Percentiles rank a stretch among this genome's conserved stretches.
Evolutionary conservation across 495 filamentous ascomycete species (phyloP).

Genomic region (Trichoderma asperelloides): DNA sequence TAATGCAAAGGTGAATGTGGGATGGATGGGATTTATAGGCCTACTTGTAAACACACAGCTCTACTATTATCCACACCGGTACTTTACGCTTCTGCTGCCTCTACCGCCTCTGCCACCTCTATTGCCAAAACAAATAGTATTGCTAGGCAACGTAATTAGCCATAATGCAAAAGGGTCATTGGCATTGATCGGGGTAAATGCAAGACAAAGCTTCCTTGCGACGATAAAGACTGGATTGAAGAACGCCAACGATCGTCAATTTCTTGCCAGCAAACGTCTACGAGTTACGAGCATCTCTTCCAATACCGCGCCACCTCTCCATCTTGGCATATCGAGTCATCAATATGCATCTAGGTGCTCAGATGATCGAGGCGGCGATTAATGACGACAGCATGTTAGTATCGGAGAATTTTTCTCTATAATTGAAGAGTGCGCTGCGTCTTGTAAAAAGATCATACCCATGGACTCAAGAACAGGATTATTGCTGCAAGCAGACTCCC

Average conservation of each 20-base stretch:
- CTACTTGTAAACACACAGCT: too few relatives aligned
- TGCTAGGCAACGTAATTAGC: too few relatives aligned
- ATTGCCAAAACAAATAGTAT: too few relatives aligned
- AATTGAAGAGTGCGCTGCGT: background rate
- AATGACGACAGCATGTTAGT: background rate
- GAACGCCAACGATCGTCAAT: background rate
- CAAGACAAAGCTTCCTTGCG: background rate
- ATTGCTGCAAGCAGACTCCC: background rate
- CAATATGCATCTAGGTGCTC: background rate
- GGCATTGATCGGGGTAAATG: background rate
- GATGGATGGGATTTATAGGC: too few relatives aligned
- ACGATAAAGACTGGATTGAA: background rate
- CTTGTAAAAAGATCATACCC: background rate
- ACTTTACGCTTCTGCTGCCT: too few relatives aligned
- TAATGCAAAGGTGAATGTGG: too few relatives aligned
- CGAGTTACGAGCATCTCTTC: background rate
- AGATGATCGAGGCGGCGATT: background rate
- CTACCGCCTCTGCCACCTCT: too few relatives aligned
- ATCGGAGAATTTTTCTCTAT: background rate
- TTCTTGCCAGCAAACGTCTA: background rate
- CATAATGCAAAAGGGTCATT: too few relatives aligned
- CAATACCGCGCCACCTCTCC: background rate
- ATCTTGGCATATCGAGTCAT: background rate
- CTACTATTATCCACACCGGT: too few relatives aligned
- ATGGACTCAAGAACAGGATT: background rate